Evolutionary conservation across 2,329 filamentous ascomycete genomes (phyloP), one percentile per base, ranked within the genome.

Genomic region (Fusarium sp.): DNA sequence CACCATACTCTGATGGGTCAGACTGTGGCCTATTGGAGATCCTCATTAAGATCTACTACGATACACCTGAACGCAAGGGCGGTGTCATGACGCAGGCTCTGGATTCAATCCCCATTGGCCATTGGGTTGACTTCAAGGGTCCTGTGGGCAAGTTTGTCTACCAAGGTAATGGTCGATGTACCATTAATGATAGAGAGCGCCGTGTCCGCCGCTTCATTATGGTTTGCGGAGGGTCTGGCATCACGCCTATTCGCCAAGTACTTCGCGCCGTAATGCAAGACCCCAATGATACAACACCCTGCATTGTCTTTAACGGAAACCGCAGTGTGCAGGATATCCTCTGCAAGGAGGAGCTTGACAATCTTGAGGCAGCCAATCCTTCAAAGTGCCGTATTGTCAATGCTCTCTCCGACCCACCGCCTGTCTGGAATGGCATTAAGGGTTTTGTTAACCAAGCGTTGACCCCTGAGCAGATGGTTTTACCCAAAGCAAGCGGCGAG

Each of bases 161-260:
- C 74, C 82, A 90, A 0, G 91, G 92, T 1, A 80, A 83, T 1
- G 93, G 94, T 0, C 68, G 79, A 3, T 93, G 92, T 73, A 76
- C 81, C 1, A 80, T 97, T 43, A 87, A 87, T 32, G 87, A 87
- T 0, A 84, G 82, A 21, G 78, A 83, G 60, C 82, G 90, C 12
- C 79, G 73, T 0, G 87, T 97, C 2, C 87, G 85, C 55, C 86
- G 86, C 14, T 93, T 97, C 78, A 84, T 92, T 76, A 97, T 97
- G 93, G 89, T 97, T 32, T 96, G 93, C 73, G 94, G 87, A 16
- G 94, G 94, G 8, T 93, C 89, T n/a, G 94, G 94, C 1, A 92
- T 98, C 75, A 97, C 94, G n/a, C 94, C 94, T 0, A 92, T 97
- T 68, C 96, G 90, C 77, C 92, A 96, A 75, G 92, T 97, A 5